Evolutionary conservation across 2,329 filamentous ascomycete species (phyloP), one percentile per base, ranked within the genome.

Genomic region (Colletotrichum neosansevieriae): DNA sequence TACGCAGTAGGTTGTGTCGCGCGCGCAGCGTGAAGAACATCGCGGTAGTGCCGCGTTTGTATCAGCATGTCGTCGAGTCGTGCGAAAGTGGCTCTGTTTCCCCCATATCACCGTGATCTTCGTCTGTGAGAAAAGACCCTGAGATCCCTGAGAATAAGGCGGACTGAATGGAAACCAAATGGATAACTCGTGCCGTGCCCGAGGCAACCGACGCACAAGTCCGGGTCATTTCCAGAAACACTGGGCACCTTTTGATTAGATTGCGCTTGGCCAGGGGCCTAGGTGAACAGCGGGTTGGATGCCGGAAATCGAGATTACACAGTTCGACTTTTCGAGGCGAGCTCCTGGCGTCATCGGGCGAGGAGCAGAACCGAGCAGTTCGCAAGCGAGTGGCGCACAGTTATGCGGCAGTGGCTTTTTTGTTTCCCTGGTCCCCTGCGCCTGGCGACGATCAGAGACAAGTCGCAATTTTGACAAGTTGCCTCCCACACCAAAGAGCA

Each of bases 401-500:
- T 45, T 53, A 24, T 61, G 47, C 58, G 47, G 58, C 49, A 53
- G 58, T 34, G 47, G 47, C 36, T 34, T 21, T 49, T 36, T 17
- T 17, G 7, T 7, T 36, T 36, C 34, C 9, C 19, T 53, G 58
- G 38, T 61, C 45, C 58, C 61, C 42, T 65, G 65, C 24, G 12
- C 49, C 54, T 56, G 65, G 58, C 65, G 65, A 58, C 65, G 65
- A 68, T 68, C 65, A 65, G 61, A 60, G 61, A 65, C 65, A 60
- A 56, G 61, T 68, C 65, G 19, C 54, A 68, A 68, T 68, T 61
- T 68, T 64, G 65, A 59, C 54, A 68, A 59, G 61, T 64, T 58
- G 53, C 47, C 54, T 32, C 61, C 38, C 44, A 63, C 34, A 40
- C 54, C 65, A 44, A 54, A 56, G 11, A 24, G 29, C 34, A 53